Conservation (phyloP, 2,329 filamentous ascomycete genomes). For the Talaromyces sp. region DNA sequence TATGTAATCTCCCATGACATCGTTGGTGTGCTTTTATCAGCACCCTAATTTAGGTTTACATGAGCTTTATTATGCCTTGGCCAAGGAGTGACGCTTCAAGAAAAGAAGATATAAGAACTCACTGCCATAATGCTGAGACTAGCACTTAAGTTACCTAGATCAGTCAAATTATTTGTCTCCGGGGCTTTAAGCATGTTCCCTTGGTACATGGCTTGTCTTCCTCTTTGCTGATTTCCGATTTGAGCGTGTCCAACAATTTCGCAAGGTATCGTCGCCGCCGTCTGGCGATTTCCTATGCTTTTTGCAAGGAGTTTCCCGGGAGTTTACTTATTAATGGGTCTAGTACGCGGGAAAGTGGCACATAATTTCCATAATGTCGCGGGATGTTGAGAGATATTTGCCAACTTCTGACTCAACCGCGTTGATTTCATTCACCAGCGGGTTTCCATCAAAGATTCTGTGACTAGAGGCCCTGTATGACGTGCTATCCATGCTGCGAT, state of each 20-base stretch:
- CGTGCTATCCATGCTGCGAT: neutral
- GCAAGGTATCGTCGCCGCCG: slow-evolving; percentile 6
- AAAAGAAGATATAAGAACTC: neutral
- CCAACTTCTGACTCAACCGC: slow-evolving; percentile 12
- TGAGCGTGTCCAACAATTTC: slow-evolving; percentile 1
- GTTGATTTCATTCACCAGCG: slow-evolving; percentile 10
- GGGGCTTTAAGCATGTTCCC: slow-evolving; percentile 11
- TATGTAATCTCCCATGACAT: slow-evolving; percentile 9
- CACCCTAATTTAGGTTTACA: neutral
- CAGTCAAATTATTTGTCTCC: slow-evolving; percentile 8
- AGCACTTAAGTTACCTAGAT: slow-evolving; percentile 7
- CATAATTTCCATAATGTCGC: slow-evolving; percentile 12
- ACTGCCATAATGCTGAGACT: slow-evolving; percentile 13
- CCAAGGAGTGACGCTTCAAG: neutral
- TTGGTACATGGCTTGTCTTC: slow-evolving; percentile 11
- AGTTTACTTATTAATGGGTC: slow-evolving; percentile 6
- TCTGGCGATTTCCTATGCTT: slow-evolving; percentile 6
- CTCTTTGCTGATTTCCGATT: slow-evolving; percentile 6
- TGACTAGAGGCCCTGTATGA: slow-evolving; percentile 2
- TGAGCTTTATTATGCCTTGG: neutral
- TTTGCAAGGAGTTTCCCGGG: slow-evolving; percentile 7
- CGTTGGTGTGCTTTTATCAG: slow-evolving; percentile 8
- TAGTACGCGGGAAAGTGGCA: slow-evolving; percentile 11
- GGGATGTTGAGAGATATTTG: slow-evolving; percentile 12
- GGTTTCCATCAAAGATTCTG: slow-evolving; percentile 6